Evolutionary conservation across 2,329 filamentous ascomycete species (phyloP), one percentile per base, ranked within the genome.

Genomic region (Aspergillus caelatus): DNA sequence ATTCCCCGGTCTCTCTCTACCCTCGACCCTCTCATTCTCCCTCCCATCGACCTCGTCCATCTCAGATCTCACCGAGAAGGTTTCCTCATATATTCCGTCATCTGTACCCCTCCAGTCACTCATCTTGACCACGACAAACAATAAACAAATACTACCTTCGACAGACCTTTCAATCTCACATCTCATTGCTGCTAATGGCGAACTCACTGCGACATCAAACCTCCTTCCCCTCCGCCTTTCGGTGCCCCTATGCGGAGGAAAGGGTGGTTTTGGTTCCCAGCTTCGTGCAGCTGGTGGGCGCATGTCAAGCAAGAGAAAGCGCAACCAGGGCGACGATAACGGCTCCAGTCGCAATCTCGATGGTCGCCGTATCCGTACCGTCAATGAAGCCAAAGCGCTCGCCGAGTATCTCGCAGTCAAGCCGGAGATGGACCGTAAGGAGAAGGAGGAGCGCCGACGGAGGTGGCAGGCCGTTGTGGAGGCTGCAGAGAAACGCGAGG

Each of bases 181-280:
- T 23, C 84, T 95, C 43, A 81, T 84, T 34, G 74, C 74, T 36
- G 61, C 65, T 54, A 63, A 78, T 74, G 71, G 63, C 75, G 72
- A 71, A 71, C 62, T 67, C 4, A 74, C 77, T 39, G 70, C 73
- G 6, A 67, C 85, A 59, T 87, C 91, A 81, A 88, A 88, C 39
- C 89, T 98, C 68, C 84, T 99, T 19, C 90, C 93, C 0, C 85
- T 99, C 4, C 92, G 93, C 60, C 87, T 99, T 34, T 90, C 89
- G 8, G 83, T 90, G 1, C 91, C 91, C 7, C 81, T 97, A 45
- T 91, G 90, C 70, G 95, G 96, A 81, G 96, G 96, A 75, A 99
- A 99, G 77, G 95, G 95, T 78, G 95, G 95, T 73, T 99, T 99
- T 76, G 95, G 95, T 60, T 98, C 94, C 1, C 96, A 99, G 78